Evolutionary conservation across 306 rosid species (phyloP), one percentile per base, ranked within the genome.

Genomic region (Lathyrus aphaca): DNA sequence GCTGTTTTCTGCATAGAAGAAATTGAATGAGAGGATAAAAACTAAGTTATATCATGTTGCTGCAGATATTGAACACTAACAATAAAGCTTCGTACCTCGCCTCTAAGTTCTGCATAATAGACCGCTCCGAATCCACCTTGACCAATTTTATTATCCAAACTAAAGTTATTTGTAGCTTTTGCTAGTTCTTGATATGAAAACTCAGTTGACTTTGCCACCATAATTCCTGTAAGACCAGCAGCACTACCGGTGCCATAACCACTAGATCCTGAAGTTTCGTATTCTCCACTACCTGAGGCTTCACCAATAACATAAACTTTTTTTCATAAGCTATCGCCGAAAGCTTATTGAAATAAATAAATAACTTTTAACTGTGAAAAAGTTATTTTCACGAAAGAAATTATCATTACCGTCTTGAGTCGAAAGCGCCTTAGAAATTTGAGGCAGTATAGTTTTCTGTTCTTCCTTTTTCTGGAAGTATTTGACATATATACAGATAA

Each of bases 121-220:
- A 87, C 98, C 15, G 88, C 90, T 69, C 95, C 98, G 35, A 92
- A 89, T 71, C 95, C 98, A 64, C 96, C 95, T 86, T 89, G 85
- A 43, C 96, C 98, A 66, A 92, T 89, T 81, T 89, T 89, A 57
- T 83, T 66, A 48, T 82, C 88, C 60, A 84, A 15, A 60, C 84
- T 92, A 71, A 92, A 92, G 80, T 92, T 63, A 80, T 86, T 79
- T 40, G 96, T 89, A 35, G 95, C 95, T 27, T 62, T 80, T 14
- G 95, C 83, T 68, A 92, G 87, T 82, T 92, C 96, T 74, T 92
- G 91, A 29, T 77, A 86, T 5, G 95, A 76, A 79, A 92, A 88
- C 58, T 89, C 91, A 73, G 87, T 77, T 62, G 96, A 89, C 71
- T 89, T 89, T 58, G 82, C 85, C 35, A 82, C 86, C 17, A 88